Percentiles rank a stretch among this genome's conserved stretches.
These are phyloP conservation scores for Sarocladium brachiariae DNA, from an alignment of 2,329 filamentous ascomycete genomes.

Conservation along the genomic window DNA sequence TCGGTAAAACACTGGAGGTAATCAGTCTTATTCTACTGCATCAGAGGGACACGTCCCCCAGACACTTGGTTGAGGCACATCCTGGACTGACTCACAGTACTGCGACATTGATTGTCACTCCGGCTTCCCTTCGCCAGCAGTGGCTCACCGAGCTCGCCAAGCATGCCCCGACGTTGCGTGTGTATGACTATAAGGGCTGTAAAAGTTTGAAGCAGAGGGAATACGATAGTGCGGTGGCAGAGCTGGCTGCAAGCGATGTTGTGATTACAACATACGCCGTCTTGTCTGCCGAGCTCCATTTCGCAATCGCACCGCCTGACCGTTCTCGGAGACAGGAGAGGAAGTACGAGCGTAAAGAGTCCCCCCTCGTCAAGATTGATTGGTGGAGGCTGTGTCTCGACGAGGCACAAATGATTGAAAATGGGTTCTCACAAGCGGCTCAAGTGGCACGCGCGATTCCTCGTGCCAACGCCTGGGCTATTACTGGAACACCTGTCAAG, in stretches of 20 bases:
- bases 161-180: constrained; percentile 50
- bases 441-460: constrained; percentile 74
- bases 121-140: constrained; percentile 48
- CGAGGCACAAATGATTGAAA: constrained; percentile 90
- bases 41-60: constrained; percentile 14
- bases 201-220: constrained; percentile 24
- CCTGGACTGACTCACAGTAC: constrained; percentile 39
- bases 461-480: constrained; percentile 80
- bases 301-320: constrained; percentile 61
- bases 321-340: constrained; percentile 60
- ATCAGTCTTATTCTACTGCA: constrained; percentile 65
- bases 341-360: constrained; percentile 59
- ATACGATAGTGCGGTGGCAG: constrained; percentile 30
- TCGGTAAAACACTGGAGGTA: constrained; percentile 74
- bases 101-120: constrained; percentile 57
- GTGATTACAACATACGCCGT: constrained; percentile 62
- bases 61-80: not conserved
- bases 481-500: constrained; percentile 81
- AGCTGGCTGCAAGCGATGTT: constrained; percentile 47
- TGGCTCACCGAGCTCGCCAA: constrained; percentile 54
- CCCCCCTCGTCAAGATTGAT: constrained; percentile 70
- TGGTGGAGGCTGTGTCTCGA: constrained; percentile 83
- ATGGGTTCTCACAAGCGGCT: constrained; percentile 76
- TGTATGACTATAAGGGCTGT: constrained; percentile 50
- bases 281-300: constrained; percentile 75